Evolutionary conservation across 345 rosid species (phyloP).

Genomic region (Trapa incisa): DNA sequence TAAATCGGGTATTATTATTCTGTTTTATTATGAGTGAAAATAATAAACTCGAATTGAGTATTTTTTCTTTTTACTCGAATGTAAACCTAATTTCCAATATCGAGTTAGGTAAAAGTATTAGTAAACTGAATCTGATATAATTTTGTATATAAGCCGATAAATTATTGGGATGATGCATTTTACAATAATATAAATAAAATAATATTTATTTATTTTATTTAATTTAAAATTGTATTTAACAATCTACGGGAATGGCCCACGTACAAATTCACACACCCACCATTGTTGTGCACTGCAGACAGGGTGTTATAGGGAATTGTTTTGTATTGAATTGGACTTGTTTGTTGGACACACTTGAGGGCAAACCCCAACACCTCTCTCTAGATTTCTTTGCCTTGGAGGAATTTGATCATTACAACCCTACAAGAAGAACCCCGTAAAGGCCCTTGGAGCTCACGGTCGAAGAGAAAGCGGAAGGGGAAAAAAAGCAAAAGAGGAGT

Average conservation of each 20-base stretch:
- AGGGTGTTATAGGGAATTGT: slow-evolving; percentile 7
- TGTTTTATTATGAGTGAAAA: too few species aligned
- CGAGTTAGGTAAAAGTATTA: too few species aligned
- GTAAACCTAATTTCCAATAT: too few species aligned
- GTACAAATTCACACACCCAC: background rate
- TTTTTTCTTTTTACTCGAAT: too few species aligned
- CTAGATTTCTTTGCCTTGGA: slow-evolving; percentile 3
- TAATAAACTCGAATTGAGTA: too few species aligned
- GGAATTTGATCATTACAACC: slow-evolving; percentile 11
- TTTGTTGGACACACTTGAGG: slow-evolving; percentile 8
- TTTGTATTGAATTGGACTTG: background rate
- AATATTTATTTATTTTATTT: too few species aligned
- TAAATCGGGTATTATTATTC: too few species aligned
- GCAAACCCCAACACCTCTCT: slow-evolving; percentile 2
- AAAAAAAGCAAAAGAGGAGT: background rate
- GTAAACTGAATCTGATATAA: too few species aligned
- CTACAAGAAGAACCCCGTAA: slow-evolving; percentile 12
- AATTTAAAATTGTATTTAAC: background rate
- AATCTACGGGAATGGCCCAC: background rate
- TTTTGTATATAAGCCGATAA: too few species aligned
- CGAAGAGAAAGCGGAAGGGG: too few species aligned
- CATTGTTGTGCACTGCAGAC: background rate
- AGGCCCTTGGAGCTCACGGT: background rate
- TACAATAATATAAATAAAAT: too few species aligned
- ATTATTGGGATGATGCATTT: too few species aligned